Conservation (phyloP, 352 stramenopile genomes). For the Globisporangium yorkense region DNA sequence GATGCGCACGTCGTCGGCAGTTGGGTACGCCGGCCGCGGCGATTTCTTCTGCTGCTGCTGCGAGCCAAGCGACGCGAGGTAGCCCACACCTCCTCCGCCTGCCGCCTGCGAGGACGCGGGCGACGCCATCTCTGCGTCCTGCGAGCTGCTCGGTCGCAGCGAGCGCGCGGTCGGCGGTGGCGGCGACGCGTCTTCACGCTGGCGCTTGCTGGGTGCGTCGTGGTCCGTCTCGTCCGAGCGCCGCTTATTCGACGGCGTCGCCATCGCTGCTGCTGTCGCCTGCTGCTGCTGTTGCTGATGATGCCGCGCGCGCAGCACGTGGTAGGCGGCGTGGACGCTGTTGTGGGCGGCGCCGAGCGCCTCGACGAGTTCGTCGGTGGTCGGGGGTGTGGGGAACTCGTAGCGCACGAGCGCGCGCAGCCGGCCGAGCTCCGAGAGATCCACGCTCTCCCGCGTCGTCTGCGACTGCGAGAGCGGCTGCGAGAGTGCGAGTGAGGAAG, state of each 20-base stretch:
- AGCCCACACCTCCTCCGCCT: background rate
- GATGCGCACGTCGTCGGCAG: slow-evolving; percentile 3
- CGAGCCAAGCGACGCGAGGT: background rate
- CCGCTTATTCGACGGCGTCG: slow-evolving; percentile 8
- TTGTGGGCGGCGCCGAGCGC: slow-evolving; percentile 40
- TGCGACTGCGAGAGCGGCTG: slow-evolving; percentile 8
- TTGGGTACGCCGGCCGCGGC: background rate
- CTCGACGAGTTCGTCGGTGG: slow-evolving; percentile 34
- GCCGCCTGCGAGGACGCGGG: background rate
- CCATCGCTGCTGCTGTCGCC: background rate
- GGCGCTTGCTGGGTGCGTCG: slow-evolving; percentile 3
- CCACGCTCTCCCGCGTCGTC: slow-evolving; percentile 11
- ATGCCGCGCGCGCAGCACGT: slow-evolving; percentile 39
- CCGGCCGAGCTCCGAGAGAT: slow-evolving; percentile 42
- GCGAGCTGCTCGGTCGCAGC: slow-evolving; percentile 7
- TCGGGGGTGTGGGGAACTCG: slow-evolving; percentile 49
- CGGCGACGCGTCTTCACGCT: slow-evolving; percentile 3
- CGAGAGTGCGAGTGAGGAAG: background rate
- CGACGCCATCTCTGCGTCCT: slow-evolving; percentile 7
- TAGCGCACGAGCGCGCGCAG: slow-evolving; percentile 54
- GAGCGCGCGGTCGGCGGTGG: background rate
- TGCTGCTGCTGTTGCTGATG: slow-evolving; percentile 6
- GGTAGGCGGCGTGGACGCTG: slow-evolving; percentile 38
- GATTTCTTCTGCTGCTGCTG: background rate
- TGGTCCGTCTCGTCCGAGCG: slow-evolving; percentile 1